Base-by-base conservation (phyloP, 495 filamentous ascomycete species). In the Tuber aestivum region DNA sequence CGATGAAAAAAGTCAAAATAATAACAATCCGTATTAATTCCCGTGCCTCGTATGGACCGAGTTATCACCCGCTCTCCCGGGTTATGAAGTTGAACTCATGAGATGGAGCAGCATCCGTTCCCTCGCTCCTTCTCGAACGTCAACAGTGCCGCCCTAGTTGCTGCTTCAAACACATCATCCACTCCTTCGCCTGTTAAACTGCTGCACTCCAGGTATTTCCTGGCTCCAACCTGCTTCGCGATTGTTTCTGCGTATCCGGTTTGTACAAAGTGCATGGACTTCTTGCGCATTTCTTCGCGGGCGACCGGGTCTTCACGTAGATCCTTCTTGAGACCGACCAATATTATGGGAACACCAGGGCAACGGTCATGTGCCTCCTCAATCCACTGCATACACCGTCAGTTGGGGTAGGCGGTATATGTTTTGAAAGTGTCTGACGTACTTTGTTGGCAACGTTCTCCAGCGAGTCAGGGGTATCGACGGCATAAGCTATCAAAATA, bases 371-470 rank as follows among this genome's bases (percentile, higher is more conserved):
- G 93, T 32, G 96, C 96, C 86, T 99, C 95, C 85, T 93, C 92
- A 68, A 97, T 92, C 95, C 95, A 99, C 94, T 99, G 75, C 72
- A 69, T 21, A 70, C 56, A 69, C 70, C 65, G 69, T 79, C 41
- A 77, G 68, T 71, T 70, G 42, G 44, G 45, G 42, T 70, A 41
- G 32, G 41, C 41, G 40, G 56, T 69, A 80, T 50, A 65, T 45
- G 40, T 38, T 41, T 73, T n/a, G 27, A 18, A 18, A 70, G 48
- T n/a, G 27, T 20, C 69, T 71, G 41, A 76, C 89, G 73, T 78
- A 94, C 93, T 90, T 97, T 99, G 84, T 96, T 93, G 84, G 95
- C 97, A 76, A 99, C 95, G 86, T 99, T 99, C 84, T 97, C 95
- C 65, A 99, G 86, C 3, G 94, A 97, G 86, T 99, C 95, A 41